Conservation (phyloP, 1,284 basidiomycete genomes). For the Peniophora sp. region DNA sequence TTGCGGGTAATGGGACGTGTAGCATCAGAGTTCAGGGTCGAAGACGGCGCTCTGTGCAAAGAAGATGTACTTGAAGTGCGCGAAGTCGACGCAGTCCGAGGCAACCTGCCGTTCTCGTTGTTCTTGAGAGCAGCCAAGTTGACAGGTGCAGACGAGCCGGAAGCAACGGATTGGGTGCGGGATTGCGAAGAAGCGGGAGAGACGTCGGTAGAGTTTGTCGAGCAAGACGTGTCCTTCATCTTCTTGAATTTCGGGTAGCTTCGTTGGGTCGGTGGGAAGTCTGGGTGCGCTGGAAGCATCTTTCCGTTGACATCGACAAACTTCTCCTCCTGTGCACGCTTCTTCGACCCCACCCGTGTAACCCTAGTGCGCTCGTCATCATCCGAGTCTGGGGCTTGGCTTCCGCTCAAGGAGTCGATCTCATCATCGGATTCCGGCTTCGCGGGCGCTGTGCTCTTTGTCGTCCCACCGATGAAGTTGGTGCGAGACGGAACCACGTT, state of each 20-base stretch:
- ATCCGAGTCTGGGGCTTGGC: not conserved
- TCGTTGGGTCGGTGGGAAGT: not conserved
- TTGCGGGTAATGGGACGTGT: too few relatives aligned
- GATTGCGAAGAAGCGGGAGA: not conserved
- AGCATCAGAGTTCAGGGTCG: too few relatives aligned
- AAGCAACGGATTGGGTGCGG: not conserved
- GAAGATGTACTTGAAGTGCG: too few relatives aligned
- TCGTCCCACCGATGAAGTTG: not conserved
- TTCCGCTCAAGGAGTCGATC: not conserved
- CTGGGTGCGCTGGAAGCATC: not conserved
- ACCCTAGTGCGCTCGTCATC: not conserved
- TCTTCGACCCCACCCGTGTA: not conserved
- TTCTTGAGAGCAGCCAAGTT: not conserved
- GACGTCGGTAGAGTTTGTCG: not conserved
- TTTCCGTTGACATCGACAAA: not conserved
- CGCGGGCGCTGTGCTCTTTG: not conserved
- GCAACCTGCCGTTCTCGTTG: not conserved
- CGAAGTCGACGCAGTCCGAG: not conserved
- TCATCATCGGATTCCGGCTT: not conserved
- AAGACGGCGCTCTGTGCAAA: too few relatives aligned
- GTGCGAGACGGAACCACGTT: not conserved
- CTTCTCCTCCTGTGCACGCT: not conserved
- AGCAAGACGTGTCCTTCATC: not conserved
- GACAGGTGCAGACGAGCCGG: not conserved
- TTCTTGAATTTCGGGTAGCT: not conserved